Evolutionary conservation across 2,329 filamentous ascomycete genomes (phyloP).

Genomic region (Trichophyton mentagrophytes): DNA sequence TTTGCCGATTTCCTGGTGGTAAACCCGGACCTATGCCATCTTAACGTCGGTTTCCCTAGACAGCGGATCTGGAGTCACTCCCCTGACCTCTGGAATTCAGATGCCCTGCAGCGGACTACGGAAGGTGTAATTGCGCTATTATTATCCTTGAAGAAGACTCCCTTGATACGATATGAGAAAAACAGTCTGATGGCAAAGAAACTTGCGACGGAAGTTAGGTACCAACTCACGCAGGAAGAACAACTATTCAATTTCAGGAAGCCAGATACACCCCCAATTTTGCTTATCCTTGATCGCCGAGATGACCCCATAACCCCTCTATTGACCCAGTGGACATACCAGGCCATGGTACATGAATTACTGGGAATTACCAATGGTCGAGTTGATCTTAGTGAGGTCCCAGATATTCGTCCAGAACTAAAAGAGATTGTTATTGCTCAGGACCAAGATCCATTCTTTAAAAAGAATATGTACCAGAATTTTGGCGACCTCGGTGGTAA

Average conservation of each 20-base stretch:
- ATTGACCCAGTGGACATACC: constrained; percentile 96
- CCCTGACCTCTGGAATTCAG: constrained; percentile 81
- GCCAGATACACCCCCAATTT: constrained; percentile 84
- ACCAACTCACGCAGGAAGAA: constrained; percentile 88
- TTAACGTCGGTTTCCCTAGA: constrained; percentile 59
- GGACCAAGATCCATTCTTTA: constrained; percentile 97
- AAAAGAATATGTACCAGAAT: constrained; percentile 97
- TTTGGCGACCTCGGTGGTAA: constrained; percentile 92
- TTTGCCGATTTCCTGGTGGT: constrained; percentile 94
- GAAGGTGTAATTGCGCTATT: constrained; percentile 78
- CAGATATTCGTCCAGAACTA: constrained; percentile 72
- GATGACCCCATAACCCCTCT: constrained; percentile 92
- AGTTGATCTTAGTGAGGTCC: constrained; percentile 73
- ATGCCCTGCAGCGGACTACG: constrained; percentile 71
- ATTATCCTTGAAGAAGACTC: constrained; percentile 89
- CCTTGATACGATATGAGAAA: constrained; percentile 83
- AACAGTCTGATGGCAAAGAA: constrained; percentile 86
- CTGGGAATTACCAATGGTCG: constrained; percentile 91
- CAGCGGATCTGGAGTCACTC: constrained; percentile 68
- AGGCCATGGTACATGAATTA: constrained; percentile 98
- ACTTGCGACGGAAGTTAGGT: constrained; percentile 79
- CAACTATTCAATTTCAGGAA: constrained; percentile 93
- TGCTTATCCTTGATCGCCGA: constrained; percentile 78
- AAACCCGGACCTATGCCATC: constrained; percentile 82
- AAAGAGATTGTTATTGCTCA: constrained; percentile 91